These are phyloP conservation scores for Harringtonia aguacate DNA, from an alignment of 2,329 filamentous ascomycete genomes.

Conservation along the genomic window DNA sequence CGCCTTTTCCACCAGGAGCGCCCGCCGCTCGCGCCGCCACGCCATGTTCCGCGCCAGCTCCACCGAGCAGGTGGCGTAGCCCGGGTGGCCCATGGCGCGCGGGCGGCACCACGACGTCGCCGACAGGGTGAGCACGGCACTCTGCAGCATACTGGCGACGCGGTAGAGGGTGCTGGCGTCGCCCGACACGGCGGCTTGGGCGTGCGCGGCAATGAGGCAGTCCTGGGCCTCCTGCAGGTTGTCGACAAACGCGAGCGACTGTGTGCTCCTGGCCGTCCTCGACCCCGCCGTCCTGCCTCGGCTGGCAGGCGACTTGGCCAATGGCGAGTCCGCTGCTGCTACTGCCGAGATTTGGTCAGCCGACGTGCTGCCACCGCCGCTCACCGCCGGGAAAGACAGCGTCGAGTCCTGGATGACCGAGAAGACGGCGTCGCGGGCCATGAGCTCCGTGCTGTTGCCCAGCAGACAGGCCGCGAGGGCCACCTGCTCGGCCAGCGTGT, in stretches of 20 bases:
- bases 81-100: constrained; percentile 36
- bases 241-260: constrained; percentile 39
- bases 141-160: constrained; percentile 53
- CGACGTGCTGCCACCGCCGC: constrained; percentile 16
- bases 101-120: constrained; percentile 41
- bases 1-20: constrained; percentile 35
- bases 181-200: constrained; percentile 39
- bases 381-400: constrained; percentile 69
- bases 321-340: constrained; percentile 13
- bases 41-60: constrained; percentile 63
- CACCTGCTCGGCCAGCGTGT: constrained; percentile 41
- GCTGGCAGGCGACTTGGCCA: constrained; percentile 22
- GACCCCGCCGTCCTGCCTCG: constrained; percentile 12
- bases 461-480: constrained; percentile 58
- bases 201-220: constrained; percentile 52
- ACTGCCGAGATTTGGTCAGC: constrained; percentile 20
- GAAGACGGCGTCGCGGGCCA: constrained; percentile 73
- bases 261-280: constrained; percentile 11
- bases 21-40: constrained; percentile 53
- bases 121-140: constrained; percentile 54
- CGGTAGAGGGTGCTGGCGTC: constrained; percentile 51
- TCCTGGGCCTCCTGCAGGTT: constrained; percentile 56
- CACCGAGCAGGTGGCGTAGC: constrained; percentile 51
- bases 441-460: constrained; percentile 57
- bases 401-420: constrained; percentile 89